phyloP scores from a whole-genome alignment of 2,329 filamentous ascomycete species.

The Cytospora piceae region DNA sequence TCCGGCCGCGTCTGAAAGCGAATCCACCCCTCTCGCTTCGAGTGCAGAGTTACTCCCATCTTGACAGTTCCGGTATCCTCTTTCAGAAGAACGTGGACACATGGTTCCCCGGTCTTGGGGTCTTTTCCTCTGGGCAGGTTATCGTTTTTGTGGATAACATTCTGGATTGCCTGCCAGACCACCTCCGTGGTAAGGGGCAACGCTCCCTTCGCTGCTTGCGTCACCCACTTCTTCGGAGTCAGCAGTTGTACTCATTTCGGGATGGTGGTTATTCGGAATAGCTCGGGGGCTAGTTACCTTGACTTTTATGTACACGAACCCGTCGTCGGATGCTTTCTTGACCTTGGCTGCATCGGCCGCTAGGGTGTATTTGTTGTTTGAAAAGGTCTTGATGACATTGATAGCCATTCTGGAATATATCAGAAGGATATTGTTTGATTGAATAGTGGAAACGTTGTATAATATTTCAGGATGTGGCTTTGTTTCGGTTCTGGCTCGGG shows the following conservation, averaged over 20 bases:
- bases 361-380: too few species aligned
- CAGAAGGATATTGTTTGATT: too few species aligned
- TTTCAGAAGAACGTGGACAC: not conserved
- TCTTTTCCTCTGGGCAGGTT: not conserved
- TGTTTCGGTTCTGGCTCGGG: too few species aligned
- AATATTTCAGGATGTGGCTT: too few species aligned
- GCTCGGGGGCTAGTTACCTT: not conserved
- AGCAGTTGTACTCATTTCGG: not conserved
- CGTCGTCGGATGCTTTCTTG: not conserved
- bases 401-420: too few species aligned
- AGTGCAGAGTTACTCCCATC: not conserved
- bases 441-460: too few species aligned
- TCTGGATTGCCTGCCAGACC: not conserved
- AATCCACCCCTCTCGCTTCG: not conserved
- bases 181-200: not conserved
- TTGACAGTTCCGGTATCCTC: too few species aligned
- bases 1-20: not conserved
- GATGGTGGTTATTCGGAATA: too few species aligned
- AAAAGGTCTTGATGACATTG: too few species aligned
- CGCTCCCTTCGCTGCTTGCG: not conserved
- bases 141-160: not conserved
- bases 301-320: not conserved
- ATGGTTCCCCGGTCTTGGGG: not conserved
- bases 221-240: not conserved
- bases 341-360: not conserved